phyloP scores from a whole-genome alignment of 306 rosid species.

The Cajanus cajan region DNA sequence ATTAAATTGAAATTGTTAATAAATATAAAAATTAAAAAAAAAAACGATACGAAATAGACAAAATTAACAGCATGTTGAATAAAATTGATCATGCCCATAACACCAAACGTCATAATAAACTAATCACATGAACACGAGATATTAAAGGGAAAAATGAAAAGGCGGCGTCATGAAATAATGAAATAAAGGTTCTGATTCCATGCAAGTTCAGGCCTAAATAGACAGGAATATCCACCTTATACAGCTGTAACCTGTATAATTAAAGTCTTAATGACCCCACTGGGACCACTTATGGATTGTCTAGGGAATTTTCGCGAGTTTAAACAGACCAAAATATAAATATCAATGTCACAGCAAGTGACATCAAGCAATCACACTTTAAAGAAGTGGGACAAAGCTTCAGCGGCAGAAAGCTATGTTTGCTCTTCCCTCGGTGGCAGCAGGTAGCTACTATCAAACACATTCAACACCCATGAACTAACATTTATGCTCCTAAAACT shows the following conservation, averaged over 20 bases:
- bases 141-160: neutral
- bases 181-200: conserved; percentile 17
- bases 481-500: conserved; percentile 19
- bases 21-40: neutral
- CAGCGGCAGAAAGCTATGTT: conserved; percentile 23
- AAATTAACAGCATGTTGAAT: neutral
- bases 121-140: neutral
- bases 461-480: conserved; percentile 23
- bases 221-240: neutral
- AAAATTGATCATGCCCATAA: neutral
- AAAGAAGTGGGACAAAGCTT: conserved; percentile 10
- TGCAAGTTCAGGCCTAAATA: conserved; percentile 10
- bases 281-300: neutral
- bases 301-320: neutral
- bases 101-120: neutral
- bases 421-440: conserved; percentile 15
- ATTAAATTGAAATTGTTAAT: neutral
- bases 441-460: conserved; percentile 24
- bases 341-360: conserved; percentile 29
- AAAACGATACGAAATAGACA: neutral
- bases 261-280: conserved; percentile 10
- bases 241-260: neutral
- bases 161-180: neutral
- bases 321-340: conserved; percentile 15
- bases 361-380: conserved; percentile 15